Evolutionary conservation across 2,329 filamentous ascomycete genomes (phyloP), one percentile per base, ranked within the genome.

Genomic region (Hymenoscyphus repandus): DNA sequence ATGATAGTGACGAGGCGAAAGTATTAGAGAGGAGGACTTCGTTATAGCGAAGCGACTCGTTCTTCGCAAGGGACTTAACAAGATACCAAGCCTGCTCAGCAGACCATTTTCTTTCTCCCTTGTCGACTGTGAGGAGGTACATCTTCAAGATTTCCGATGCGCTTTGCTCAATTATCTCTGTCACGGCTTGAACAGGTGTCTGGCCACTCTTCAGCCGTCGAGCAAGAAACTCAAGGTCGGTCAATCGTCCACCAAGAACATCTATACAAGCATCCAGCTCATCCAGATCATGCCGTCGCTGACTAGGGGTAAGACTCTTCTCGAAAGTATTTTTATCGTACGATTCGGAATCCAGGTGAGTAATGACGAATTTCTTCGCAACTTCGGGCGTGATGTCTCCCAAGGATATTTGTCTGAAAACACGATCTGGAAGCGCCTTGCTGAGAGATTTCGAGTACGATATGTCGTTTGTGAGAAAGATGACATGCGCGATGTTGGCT

Each of bases 191-290:
- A 56, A 77, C 79, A 0, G 93, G 93, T 2, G 79, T 86, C 67
- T 96, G 90, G 13, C 93, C 92, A 1, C 86, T 83, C 69, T 90
- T 89, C 61, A 99, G 86, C 15, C 93, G 80, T 33, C 92, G 83
- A n/a, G 91, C 87, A 39, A 99, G 81, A 64, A 93, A 95, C 65
- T 97, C 92, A 17, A 99, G 83, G 64, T 99, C 93, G 0, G 90
- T 96, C n/a, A 99, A 77, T 3, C 93, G 88, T 1, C 93, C 93
- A 18, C 93, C 93, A 1, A 99, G 78, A 0, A 84, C 79, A 27
- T 83, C 79, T 57, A 97, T 95, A 59, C 88, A 91, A 27, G 77
- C 77, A 62, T 96, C 90, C 1, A 99, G 77, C 55, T 91, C 88
- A 1, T 69, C 67, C 6, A 93, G 73, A 55, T 90, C 78, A 10